Evolutionary conservation across 805 yeast species (phyloP), one percentile per base, ranked within the genome.

Genomic region (Cyberlindnera xylosilytica): DNA sequence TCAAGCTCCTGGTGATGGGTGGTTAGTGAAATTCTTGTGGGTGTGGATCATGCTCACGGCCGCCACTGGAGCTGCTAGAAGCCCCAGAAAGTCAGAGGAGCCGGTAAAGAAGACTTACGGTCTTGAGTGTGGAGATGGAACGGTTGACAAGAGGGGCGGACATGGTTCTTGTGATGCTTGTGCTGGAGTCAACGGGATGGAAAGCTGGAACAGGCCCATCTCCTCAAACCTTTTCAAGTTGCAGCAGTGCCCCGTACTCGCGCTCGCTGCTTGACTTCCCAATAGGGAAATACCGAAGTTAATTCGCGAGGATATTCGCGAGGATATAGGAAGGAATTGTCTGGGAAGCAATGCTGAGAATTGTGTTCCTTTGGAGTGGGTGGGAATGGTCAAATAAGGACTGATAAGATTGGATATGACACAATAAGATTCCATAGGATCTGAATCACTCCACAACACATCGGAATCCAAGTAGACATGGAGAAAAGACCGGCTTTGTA

Each of bases 381-480:
- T 13, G 19, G 15, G 11, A 18, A 9, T 7, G 19, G 10, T 55
- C 59, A 76, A 38, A 71, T 60, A 9, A 75, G 56, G 1, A 65
- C 66, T 13, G 77, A 62, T 34, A 75, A 74, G 46, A 79, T 71
- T 44, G 85, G 78, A 58, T 84, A 87, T 6, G 86, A 74, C 8
- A 81, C 74, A 26, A 83, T 69, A 27, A 87, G 72, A 57, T 84
- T 78, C 61, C 76, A 85, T 33, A 88, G 57, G 6, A 86, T 71
- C 52, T 79, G 81, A 4, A 84, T 74, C 2, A 84, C 62, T 0
- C 81, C 95, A 79, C 90, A 87, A 42, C 84, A 75, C 51, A 91
- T 73, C 0, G 99, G 98, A 7, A 91, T 79, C 99, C 99, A 91
- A 0, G 97, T 87, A 11, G 95, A 83, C 95, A 93, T 87, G 18